Evolutionary conservation across 2,329 filamentous ascomycete species (phyloP).

Genomic region (Penicillium sp.): DNA sequence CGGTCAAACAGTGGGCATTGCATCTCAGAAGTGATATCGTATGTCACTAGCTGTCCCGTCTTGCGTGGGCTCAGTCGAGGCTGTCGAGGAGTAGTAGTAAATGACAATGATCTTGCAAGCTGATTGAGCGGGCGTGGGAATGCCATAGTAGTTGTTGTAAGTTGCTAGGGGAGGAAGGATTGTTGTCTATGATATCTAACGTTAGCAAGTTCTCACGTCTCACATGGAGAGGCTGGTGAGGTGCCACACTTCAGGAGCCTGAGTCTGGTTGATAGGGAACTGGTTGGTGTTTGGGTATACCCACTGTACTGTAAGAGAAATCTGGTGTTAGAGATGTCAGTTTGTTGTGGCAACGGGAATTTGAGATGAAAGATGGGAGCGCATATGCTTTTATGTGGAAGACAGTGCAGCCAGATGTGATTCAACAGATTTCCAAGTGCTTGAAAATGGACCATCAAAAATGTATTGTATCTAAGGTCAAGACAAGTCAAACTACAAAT

Average conservation of each 20-base stretch:
- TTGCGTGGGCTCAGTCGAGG: too few species aligned
- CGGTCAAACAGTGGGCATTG: neutral
- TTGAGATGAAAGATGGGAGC: neutral
- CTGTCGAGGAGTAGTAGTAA: neutral
- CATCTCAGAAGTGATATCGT: neutral
- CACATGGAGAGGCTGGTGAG: too few species aligned
- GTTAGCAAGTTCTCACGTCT: neutral
- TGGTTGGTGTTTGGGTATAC: neutral
- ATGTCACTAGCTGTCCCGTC: neutral
- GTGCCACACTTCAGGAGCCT: neutral
- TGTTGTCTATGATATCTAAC: neutral
- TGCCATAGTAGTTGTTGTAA: neutral
- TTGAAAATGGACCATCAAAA: too few species aligned
- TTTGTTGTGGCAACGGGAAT: neutral
- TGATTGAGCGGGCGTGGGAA: neutral
- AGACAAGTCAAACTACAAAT: neutral
- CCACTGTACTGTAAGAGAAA: neutral
- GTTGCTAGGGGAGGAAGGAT: accelerated
- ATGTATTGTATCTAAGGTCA: too few species aligned
- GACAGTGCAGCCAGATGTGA: neutral
- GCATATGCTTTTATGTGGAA: neutral
- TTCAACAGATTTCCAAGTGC: neutral
- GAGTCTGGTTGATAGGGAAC: neutral
- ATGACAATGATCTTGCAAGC: neutral
- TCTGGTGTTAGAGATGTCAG: too few species aligned